Evolutionary conservation across 768 basidiomycete species (phyloP), one percentile per base, ranked within the genome.

Genomic region (Boletellus ananas): DNA sequence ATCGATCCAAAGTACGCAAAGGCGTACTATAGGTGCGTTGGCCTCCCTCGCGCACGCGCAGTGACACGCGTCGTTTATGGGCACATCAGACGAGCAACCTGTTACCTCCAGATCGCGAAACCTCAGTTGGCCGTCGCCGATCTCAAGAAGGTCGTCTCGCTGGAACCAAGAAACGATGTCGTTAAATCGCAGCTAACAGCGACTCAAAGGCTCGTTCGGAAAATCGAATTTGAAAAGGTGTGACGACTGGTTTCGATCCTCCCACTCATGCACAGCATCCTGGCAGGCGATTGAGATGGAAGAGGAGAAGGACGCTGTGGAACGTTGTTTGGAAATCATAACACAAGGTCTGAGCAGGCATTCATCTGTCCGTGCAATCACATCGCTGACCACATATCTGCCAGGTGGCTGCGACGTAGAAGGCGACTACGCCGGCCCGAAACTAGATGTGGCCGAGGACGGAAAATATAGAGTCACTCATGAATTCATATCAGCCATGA

Each of bases 161-260:
- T 98, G 9, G 96, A 99, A 63, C 94, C 95, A 1, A 79, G 83
- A 34, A 98, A 98, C 66, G 84, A 84, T 27, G 71, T 81, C 11
- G 88, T 93, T 10, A 80, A 84, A 49, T 72, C 79, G 33, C 94
- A 98, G 67, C 69, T 98, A 59, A 79, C 83, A 16, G 81, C 89
- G 33, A 96, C 96, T 2, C 88, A 92, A 64, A 99, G 97, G 71
- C 78, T 97, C 42, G 80, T 95, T 45, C 79, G 91, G 34, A 84
- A 84, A 63, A 87, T 91, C 54, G 91, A 93, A 60, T 95, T 95
- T 58, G 93, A 96, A 68, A 94, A 94, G 79, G 90, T 85, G 25
- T 34, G 69, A 57, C 11, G 29, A 33, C 6, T 13, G 11, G 14
- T 31, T 21, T 12, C 16, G 27, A 27, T 31, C 29, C 37, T 54